A percentile compares a stretch with the other conserved stretches of the same genome.
Evolutionary conservation across 1,139 yeast genomes (phyloP).

Genomic region (Suzukiozyma palmioleophila): DNA sequence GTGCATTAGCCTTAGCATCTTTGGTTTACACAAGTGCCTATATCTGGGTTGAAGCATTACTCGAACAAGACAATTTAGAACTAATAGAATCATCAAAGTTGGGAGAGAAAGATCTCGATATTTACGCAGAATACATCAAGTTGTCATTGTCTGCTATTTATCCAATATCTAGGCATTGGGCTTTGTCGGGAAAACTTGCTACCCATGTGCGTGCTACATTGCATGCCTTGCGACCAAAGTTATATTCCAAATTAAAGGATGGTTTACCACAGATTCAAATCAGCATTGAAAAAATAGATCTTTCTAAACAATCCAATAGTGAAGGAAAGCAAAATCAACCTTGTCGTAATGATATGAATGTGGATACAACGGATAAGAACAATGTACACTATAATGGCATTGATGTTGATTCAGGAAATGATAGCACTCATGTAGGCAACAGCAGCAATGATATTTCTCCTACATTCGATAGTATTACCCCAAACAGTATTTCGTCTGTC

Average conservation of each 20-base stretch:
- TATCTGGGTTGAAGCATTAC: slow-evolving; percentile 39
- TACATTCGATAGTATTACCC: slow-evolving; percentile 1
- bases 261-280: slow-evolving; percentile 14
- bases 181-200: slow-evolving; percentile 41
- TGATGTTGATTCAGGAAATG: slow-evolving; percentile 1
- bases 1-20: slow-evolving; percentile 48
- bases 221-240: slow-evolving; percentile 23
- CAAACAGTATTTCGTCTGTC: slow-evolving; percentile 2
- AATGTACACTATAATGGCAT: background rate
- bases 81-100: slow-evolving; percentile 9
- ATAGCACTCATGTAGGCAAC: too few species aligned
- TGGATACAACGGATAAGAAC: slow-evolving; percentile 1
- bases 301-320: background rate
- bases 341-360: background rate
- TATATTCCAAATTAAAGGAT: slow-evolving; percentile 20
- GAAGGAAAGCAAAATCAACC: background rate
- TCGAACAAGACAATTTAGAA: slow-evolving; percentile 9
- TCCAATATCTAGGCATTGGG: slow-evolving; percentile 46
- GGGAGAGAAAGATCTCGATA: slow-evolving; percentile 30
- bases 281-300: slow-evolving; percentile 8
- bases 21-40: slow-evolving; percentile 47
- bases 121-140: slow-evolving; percentile 44
- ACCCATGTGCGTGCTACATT: slow-evolving; percentile 40
- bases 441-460: slow-evolving; percentile 2
- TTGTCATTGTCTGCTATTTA: slow-evolving; percentile 43